A percentile compares a stretch with the other conserved stretches of the same genome.
These are phyloP conservation scores for Fusarium sp. DNA, from an alignment of 2,329 filamentous ascomycete species.

Conservation along the genomic window DNA sequence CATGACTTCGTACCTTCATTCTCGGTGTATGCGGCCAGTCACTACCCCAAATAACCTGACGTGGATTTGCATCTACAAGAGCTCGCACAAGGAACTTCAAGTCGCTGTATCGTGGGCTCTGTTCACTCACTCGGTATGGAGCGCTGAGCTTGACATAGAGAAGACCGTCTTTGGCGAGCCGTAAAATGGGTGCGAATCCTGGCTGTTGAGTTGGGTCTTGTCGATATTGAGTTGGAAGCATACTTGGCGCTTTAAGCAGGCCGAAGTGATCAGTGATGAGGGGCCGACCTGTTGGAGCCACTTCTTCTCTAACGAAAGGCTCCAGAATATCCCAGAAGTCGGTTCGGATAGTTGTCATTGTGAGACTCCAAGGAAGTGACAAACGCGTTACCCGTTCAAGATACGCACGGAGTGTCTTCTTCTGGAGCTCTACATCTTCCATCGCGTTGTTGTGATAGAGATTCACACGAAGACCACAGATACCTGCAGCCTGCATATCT, in stretches of 20 bases:
- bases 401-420: conserved; percentile 43
- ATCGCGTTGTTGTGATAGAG: neutral
- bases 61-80: conserved; percentile 49
- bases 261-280: conserved; percentile 54
- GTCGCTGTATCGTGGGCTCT: conserved; percentile 49
- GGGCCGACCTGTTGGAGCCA: conserved; percentile 3
- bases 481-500: neutral
- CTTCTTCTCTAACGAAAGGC: neutral
- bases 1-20: conserved; percentile 51
- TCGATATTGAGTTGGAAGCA: conserved; percentile 42
- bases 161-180: conserved; percentile 47
- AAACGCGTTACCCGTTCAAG: conserved; percentile 25
- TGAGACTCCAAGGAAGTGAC: conserved; percentile 28
- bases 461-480: neutral
- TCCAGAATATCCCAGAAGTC: conserved; percentile 25
- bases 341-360: conserved; percentile 29
- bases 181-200: conserved; percentile 32
- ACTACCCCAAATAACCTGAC: conserved; percentile 52
- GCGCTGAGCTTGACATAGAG: conserved; percentile 54
- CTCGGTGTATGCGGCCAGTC: conserved; percentile 55
- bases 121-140: conserved; percentile 50
- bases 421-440: neutral
- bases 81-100: conserved; percentile 47
- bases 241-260: conserved; percentile 50
- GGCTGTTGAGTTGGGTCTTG: conserved; percentile 46